phyloP scores from a whole-genome alignment of 1,284 basidiomycete species.

The Apiotrichum sp. region DNA sequence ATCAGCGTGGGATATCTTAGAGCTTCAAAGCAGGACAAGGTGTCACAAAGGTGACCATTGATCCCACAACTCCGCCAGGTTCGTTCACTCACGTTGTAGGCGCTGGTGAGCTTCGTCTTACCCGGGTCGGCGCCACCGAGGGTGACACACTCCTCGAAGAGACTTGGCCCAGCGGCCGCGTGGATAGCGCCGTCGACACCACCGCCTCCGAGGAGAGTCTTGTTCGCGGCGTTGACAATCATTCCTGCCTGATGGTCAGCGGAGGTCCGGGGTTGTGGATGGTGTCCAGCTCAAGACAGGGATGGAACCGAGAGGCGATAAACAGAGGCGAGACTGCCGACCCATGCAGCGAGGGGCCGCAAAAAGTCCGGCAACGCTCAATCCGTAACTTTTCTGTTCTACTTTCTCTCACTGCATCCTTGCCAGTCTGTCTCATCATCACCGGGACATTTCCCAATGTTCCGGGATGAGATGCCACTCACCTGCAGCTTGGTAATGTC shows the following conservation, averaged over 20 bases:
- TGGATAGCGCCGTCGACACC: constrained; percentile 55
- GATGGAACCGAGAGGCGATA: too few species aligned
- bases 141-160: constrained; percentile 63
- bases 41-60: too few species aligned
- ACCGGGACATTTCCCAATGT: too few species aligned
- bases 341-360: too few species aligned
- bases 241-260: constrained; percentile 53
- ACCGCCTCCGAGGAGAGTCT: constrained; percentile 61
- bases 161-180: constrained; percentile 65
- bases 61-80: background rate
- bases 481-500: constrained; percentile 45
- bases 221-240: constrained; percentile 85
- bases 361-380: too few species aligned
- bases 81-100: constrained; percentile 35
- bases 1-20: background rate
- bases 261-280: too few species aligned
- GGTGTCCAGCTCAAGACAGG: too few species aligned
- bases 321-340: too few species aligned
- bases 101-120: constrained; percentile 50
- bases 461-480: background rate
- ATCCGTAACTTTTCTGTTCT: too few species aligned
- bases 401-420: too few species aligned
- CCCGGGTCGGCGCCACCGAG: constrained; percentile 76
- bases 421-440: too few species aligned
- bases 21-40: too few species aligned